phyloP scores from a whole-genome alignment of 2,329 filamentous ascomycete species.

The Coleophoma eucalyptorum region DNA sequence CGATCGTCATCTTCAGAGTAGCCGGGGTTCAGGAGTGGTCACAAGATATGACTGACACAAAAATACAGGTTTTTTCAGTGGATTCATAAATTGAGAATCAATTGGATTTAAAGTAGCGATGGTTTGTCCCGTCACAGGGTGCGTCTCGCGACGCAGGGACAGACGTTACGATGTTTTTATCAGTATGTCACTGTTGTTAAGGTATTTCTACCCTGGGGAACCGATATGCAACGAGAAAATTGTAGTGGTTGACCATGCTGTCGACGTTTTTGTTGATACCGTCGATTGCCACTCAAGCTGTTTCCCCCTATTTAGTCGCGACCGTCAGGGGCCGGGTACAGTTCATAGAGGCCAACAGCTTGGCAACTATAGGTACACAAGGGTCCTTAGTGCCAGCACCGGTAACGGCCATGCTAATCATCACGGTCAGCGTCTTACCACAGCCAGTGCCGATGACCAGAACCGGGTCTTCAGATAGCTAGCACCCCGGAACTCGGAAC shows the following conservation, averaged over 20 bases:
- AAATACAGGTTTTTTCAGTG: slow-evolving; percentile 7
- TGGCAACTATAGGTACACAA: too few relatives aligned
- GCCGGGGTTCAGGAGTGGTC: slow-evolving; percentile 5
- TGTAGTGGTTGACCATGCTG: background rate
- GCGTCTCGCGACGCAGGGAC: too few relatives aligned
- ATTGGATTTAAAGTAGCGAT: slow-evolving; percentile 11
- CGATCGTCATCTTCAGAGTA: slow-evolving; percentile 10
- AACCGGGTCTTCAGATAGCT: too few relatives aligned
- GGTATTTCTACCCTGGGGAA: background rate
- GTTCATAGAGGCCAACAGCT: too few relatives aligned
- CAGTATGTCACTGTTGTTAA: background rate
- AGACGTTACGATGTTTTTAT: background rate
- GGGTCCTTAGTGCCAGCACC: too few relatives aligned
- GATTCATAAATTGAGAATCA: slow-evolving; percentile 10
- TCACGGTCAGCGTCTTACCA: too few relatives aligned
- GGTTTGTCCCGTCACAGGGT: slow-evolving; percentile 10
- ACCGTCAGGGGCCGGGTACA: too few relatives aligned
- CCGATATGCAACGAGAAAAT: background rate
- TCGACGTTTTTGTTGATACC: background rate
- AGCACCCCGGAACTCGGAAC: too few relatives aligned
- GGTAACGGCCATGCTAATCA: too few relatives aligned
- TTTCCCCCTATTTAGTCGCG: too few relatives aligned
- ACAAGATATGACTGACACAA: slow-evolving; percentile 5
- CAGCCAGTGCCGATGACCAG: too few relatives aligned
- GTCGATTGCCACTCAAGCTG: background rate